phyloP scores from a whole-genome alignment of 805 yeast genomes.

The Saccharomycopsis schoenii region DNA sequence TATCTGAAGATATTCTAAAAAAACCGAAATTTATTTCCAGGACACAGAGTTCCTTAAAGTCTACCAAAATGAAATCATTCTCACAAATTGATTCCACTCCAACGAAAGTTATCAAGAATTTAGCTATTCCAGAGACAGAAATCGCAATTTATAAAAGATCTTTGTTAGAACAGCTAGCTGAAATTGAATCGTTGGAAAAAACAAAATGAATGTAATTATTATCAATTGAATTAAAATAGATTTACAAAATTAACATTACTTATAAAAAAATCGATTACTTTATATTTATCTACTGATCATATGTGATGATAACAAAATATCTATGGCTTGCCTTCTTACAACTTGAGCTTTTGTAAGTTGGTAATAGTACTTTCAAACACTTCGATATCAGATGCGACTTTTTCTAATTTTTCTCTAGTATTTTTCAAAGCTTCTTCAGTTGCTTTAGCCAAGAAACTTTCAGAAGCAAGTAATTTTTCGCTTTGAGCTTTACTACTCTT shows the following conservation, averaged over 20 bases:
- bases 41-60: background rate
- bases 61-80: constrained; percentile 2
- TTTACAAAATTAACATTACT: background rate
- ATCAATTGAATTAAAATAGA: background rate
- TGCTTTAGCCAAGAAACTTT: constrained; percentile 84
- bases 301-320: background rate
- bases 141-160: background rate
- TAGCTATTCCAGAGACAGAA: background rate
- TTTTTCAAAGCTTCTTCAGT: constrained; percentile 70
- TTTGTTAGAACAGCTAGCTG: background rate
- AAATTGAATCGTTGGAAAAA: background rate
- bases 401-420: constrained; percentile 59
- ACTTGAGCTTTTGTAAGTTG: constrained; percentile 71
- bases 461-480: constrained; percentile 34
- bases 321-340: constrained; percentile 23
- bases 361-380: constrained; percentile 80
- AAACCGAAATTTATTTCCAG: constrained; percentile 10
- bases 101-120: constrained; percentile 2
- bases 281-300: background rate
- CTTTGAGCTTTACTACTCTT: constrained; percentile 58
- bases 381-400: constrained; percentile 75
- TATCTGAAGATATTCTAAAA: constrained; percentile 1
- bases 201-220: background rate
- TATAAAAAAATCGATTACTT: background rate
- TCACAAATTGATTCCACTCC: constrained; percentile 18